Conservation (phyloP, 306 rosid species). For the Luffa aegyptiaca region DNA sequence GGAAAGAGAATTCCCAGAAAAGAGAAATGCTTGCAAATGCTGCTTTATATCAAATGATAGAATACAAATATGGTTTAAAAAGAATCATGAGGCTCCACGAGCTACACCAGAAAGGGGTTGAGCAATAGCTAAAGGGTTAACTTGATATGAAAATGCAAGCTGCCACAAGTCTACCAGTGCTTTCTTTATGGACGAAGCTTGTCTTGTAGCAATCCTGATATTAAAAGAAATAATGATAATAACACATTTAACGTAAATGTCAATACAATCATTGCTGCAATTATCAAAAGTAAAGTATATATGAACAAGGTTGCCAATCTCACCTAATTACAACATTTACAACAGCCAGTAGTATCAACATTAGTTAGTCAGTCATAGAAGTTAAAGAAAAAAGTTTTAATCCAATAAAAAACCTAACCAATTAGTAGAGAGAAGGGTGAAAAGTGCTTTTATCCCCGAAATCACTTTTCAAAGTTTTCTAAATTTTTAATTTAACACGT, state of each 20-base stretch:
- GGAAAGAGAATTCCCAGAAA: neutral
- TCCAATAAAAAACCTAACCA: no score
- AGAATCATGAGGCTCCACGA: conserved; percentile 1
- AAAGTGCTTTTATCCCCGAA: neutral
- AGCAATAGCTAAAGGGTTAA: conserved; percentile 78
- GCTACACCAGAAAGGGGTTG: conserved; percentile 34
- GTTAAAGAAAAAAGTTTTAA: no score
- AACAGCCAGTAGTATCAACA: neutral
- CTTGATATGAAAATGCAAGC: conserved; percentile 87
- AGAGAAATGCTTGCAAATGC: neutral
- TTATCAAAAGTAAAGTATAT: neutral
- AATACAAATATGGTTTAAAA: neutral
- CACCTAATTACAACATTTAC: neutral
- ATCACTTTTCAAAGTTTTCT: no score
- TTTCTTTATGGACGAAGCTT: conserved; percentile 28
- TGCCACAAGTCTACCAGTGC: conserved; percentile 69
- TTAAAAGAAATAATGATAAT: neutral
- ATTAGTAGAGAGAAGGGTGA: no score
- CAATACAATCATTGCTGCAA: neutral
- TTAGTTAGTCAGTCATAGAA: no score
- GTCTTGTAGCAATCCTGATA: conserved; percentile 40
- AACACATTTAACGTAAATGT: neutral
- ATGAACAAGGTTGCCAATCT: neutral
- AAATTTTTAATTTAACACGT: no score
- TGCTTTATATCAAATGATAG: neutral